Base-by-base conservation (phyloP, 345 rosid genomes). In the Cardamine occulta region DNA sequence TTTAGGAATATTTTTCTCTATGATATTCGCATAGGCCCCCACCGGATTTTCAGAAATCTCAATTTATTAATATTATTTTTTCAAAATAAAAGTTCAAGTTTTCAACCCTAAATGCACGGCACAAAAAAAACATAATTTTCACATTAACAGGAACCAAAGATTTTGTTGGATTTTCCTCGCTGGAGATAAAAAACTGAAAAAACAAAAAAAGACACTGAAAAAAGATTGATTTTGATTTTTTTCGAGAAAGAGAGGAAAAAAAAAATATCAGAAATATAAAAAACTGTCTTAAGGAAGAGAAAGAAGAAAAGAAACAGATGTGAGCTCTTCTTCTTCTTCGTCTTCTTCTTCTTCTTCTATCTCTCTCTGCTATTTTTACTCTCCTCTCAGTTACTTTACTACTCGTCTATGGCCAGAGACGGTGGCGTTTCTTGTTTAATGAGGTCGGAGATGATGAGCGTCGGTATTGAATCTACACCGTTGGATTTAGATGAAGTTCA, bases 401-500 rank as follows among this genome's bases (percentile, higher is more conserved):
- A 17, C 13, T 70, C 66, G 65, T 31, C 45, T 0, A 91, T 91
- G 96, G 84, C 86, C 1, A 66, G 77, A 48, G 86, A 82, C 81
- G 89, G 88, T 57, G 82, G 81, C 31, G 79, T 74, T 69, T 70
- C 91, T 4, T 80, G 85, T 73, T 63, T 68, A 48, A 62, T 84
- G 79, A 82, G 79, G 65, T 45, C 86, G 47, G 92, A 84, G 49
- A 79, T 48, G 81, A 72, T 81, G 10, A 85, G 76, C 10, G 47
- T 70, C 6, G 79, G 60, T 26, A 80, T 79, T 10, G 87, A 85
- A 31, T 68, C 83, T 37, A 61, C 85, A 2, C 78, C 82, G 29
- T 70, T 87, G 66, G 83, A 82, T 40, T n/a, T 83, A 1, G 85
- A 86, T 28, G 89, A 86, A 63, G 91, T 85, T 72, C 98, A 94